A percentile compares a stretch with the other conserved stretches of the same genome.
These are phyloP conservation scores for Brassica cretica DNA, from an alignment of 345 rosid species.

Conservation along the genomic window DNA sequence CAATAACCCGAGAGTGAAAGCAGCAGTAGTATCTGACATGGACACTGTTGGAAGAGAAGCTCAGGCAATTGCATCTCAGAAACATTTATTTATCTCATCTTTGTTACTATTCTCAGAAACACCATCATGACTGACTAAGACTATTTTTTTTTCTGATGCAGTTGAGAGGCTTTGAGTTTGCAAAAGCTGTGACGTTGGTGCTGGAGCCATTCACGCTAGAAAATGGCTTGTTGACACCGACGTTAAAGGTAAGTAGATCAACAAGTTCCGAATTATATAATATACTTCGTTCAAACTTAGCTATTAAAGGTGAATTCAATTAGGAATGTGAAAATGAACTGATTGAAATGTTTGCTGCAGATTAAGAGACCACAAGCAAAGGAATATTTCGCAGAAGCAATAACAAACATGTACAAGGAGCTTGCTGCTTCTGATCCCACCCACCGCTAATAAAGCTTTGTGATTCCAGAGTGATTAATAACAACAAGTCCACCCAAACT, in stretches of 20 bases:
- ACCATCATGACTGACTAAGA: conserved; percentile 7
- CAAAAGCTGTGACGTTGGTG: conserved; percentile 85
- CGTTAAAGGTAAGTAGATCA: conserved; percentile 65
- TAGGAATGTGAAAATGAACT: background rate
- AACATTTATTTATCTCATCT: conserved; percentile 8
- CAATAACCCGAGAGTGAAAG: conserved; percentile 63
- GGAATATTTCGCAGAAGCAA: conserved; percentile 70
- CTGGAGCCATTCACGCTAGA: conserved; percentile 76
- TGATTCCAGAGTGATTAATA: conserved; percentile 24
- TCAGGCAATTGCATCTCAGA: conserved; percentile 55
- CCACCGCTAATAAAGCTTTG: conserved; percentile 37
- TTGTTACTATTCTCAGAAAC: background rate
- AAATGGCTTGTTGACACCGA: conserved; percentile 89
- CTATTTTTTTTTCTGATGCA: conserved; percentile 11
- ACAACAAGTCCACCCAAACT: background rate
- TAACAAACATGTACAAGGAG: conserved; percentile 71
- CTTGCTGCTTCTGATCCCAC: conserved; percentile 61
- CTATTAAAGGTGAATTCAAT: background rate
- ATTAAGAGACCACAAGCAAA: conserved; percentile 94
- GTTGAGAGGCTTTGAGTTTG: conserved; percentile 89
- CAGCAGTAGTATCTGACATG: conserved; percentile 82
- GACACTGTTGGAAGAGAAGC: conserved; percentile 86
- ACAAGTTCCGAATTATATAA: background rate
- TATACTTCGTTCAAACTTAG: background rate
- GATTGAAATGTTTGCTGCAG: conserved; percentile 40